phyloP scores from a whole-genome alignment of 2,329 filamentous ascomycete species.

The Emmonsiellopsis sp. region DNA sequence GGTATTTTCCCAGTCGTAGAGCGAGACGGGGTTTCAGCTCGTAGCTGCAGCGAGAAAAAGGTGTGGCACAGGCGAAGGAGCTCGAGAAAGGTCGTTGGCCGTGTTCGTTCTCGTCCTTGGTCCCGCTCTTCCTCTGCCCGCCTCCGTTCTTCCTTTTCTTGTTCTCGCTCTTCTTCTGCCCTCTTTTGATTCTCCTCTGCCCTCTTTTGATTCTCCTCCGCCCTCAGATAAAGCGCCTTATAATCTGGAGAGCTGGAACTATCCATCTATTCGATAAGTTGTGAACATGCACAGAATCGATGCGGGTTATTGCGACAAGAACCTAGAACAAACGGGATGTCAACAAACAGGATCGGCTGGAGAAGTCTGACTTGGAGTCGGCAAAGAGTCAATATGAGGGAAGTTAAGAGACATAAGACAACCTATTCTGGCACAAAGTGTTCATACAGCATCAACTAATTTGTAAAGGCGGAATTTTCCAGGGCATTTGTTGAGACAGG shows the following conservation, averaged over 20 bases:
- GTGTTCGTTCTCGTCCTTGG: conserved; percentile 5
- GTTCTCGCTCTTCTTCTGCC: conserved; percentile 5
- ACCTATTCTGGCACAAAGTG: no score
- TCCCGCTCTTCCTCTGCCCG: conserved; percentile 8
- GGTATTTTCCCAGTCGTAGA: conserved; percentile 10
- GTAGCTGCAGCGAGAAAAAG: conserved; percentile 7
- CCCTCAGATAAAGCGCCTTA: conserved; percentile 13
- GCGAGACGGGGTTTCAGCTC: conserved; percentile 6
- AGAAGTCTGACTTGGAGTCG: no score
- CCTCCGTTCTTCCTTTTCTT: conserved; percentile 6
- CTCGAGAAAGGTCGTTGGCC: not conserved
- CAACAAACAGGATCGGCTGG: no score
- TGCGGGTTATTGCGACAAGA: no score
- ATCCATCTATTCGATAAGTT: conserved; percentile 6
- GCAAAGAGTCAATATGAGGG: no score
- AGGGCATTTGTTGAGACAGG: no score
- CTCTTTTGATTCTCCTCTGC: no score
- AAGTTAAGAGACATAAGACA: no score
- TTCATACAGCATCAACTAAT: no score
- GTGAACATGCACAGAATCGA: no score
- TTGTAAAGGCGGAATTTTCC: no score
- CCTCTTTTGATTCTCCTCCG: conserved; percentile 6
- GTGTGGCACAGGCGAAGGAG: conserved; percentile 1
- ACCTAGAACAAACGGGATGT: no score
- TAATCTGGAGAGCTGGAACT: conserved; percentile 11